phyloP scores from a whole-genome alignment of 768 basidiomycete species.

The Lactifluus echinatus region DNA sequence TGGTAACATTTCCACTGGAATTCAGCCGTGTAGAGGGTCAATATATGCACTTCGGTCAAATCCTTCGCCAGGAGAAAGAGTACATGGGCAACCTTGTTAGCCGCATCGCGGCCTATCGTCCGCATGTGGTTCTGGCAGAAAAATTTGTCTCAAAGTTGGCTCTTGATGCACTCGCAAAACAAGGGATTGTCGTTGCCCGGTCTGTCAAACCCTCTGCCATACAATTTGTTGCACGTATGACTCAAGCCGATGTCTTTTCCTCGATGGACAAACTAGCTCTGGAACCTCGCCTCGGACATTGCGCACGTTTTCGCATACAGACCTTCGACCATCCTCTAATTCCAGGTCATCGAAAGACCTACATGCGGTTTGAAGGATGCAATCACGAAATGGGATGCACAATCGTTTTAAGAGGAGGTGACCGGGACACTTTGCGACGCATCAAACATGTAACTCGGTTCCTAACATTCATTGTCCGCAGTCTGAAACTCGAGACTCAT shows the following conservation, averaged over 20 bases:
- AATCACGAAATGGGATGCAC: conserved; percentile 91
- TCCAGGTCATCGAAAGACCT: conserved; percentile 89
- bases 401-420: conserved; percentile 81
- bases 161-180: conserved; percentile 73
- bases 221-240: conserved; percentile 84
- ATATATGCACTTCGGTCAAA: conserved; percentile 86
- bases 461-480: conserved; percentile 86
- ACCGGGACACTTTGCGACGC: conserved; percentile 68
- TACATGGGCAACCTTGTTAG: conserved; percentile 81
- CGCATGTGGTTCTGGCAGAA: conserved; percentile 88
- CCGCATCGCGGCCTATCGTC: conserved; percentile 84
- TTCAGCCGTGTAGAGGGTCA: conserved; percentile 90
- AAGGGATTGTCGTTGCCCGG: conserved; percentile 85
- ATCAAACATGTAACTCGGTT: conserved; percentile 92
- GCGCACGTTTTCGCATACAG: conserved; percentile 75
- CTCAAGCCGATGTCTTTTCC: conserved; percentile 89
- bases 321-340: conserved; percentile 93
- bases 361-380: conserved; percentile 98
- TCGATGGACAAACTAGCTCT: conserved; percentile 91
- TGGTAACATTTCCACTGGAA: conserved; percentile 91
- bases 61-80: conserved; percentile 87
- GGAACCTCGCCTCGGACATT: conserved; percentile 86
- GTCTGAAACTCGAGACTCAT: conserved; percentile 87
- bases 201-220: conserved; percentile 85
- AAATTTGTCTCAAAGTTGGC: conserved; percentile 87